Evolutionary conservation across 768 basidiomycete species (phyloP), one percentile per base, ranked within the genome.

Genomic region (Saitozyma podzolica): DNA sequence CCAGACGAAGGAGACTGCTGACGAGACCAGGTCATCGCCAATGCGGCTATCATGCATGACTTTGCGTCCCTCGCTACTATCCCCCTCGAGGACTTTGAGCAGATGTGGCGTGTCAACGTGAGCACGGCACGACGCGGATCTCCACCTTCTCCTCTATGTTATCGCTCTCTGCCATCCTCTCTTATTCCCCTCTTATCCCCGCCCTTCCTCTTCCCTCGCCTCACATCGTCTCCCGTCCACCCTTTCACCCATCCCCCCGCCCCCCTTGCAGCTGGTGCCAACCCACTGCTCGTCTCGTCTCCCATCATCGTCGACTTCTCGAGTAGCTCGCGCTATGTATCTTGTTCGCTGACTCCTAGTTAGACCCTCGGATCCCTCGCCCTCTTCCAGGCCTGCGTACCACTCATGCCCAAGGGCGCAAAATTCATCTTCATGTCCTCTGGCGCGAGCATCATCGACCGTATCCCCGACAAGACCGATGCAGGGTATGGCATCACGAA

Each of bases 341-440:
- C 16, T 13, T 20, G 13, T 17, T 7, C 16, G 50, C 58, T 53
- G 37, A 51, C 17, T 29, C 29, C 29, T 42, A 17, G 16, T 47
- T 48, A 74, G 73, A 67, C 69, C 6, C 65, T 74, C 14, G 73
- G 67, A 16, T 56, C 62, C 4, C 49, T 74, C 8, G 58, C 65
- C 10, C 50, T 74, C 50, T 74, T 62, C 42, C 73, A 74, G 64
- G 73, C 73, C 29, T 61, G 61, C 49, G 54, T 69, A 8, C 70
- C 70, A 5, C 57, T 69, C 8, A 62, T 74, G 49, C 47, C 58
- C n/a, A 57, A 65, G 29, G 70, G 68, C 16, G 56, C 61, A 0
- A 74, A 74, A 42, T 74, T 72, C 68, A 58, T 74, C 50, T 69
- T 68, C 65, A 72, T 74, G 66, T 74, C 73, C 5, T 72, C 70